phyloP scores from a whole-genome alignment of 495 filamentous ascomycete genomes.

The Elasticomyces elasticus region DNA sequence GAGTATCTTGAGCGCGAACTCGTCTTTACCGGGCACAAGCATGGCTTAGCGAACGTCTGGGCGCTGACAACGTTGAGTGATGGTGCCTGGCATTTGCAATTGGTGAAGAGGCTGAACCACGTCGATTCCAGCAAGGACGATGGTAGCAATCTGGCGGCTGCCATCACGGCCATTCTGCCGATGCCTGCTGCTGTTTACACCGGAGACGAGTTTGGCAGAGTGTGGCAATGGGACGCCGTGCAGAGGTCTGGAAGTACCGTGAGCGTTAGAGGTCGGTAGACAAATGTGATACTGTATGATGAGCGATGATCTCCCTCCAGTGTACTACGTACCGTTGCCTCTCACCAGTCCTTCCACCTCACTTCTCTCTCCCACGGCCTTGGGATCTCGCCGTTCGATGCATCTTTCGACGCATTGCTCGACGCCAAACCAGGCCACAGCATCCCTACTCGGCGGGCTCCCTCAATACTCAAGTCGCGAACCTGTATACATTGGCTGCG shows the following conservation, averaged over 20 bases:
- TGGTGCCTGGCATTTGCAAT: constrained; percentile 48
- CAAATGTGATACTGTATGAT: too few relatives aligned
- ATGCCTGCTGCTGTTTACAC: constrained; percentile 81
- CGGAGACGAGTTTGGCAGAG: constrained; percentile 79
- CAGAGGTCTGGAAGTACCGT: constrained; percentile 30
- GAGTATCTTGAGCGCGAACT: constrained; percentile 87
- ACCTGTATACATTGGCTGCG: too few relatives aligned
- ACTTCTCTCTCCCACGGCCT: too few relatives aligned
- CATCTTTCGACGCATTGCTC: too few relatives aligned
- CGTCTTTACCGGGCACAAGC: constrained; percentile 76
- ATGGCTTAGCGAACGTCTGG: constrained; percentile 68
- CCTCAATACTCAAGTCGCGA: too few relatives aligned
- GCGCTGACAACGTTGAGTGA: constrained; percentile 19
- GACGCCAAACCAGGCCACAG: too few relatives aligned
- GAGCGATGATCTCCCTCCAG: too few relatives aligned
- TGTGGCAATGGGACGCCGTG: constrained; percentile 88
- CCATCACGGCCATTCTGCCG: constrained; percentile 78
- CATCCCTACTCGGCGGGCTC: too few relatives aligned
- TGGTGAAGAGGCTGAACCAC: constrained; percentile 74
- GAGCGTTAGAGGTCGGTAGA: constrained; percentile 8
- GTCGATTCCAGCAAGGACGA: constrained; percentile 61
- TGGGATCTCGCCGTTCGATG: too few relatives aligned
- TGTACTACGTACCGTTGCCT: too few relatives aligned
- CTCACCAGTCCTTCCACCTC: too few relatives aligned
- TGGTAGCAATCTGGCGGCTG: constrained; percentile 65